Evolutionary conservation across 1,284 basidiomycete genomes (phyloP), one percentile per base, ranked within the genome.

Genomic region (Inonotus hispidus): DNA sequence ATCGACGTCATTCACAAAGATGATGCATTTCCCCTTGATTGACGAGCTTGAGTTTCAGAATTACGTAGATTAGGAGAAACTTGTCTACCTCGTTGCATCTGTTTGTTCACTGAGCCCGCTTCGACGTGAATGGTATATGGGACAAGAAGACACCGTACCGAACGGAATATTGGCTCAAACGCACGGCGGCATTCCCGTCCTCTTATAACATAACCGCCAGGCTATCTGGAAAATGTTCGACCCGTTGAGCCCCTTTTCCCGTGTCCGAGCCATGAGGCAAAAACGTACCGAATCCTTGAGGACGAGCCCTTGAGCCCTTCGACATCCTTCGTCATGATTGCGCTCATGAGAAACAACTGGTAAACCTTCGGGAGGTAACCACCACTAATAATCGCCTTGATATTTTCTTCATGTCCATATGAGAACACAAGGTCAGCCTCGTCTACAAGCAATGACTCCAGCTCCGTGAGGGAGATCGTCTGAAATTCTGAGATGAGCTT

Each of bases 1-100:
- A 69, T 98, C 96, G 55, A 98, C 90, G 70, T 95, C 90, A 77
- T 99, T 99, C 60, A 99, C 97, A 69, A 99, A 99, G 55, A 99
- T 77, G 67, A 99, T 90, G 66, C 90, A 93, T 83, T 99, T 99
- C 56, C 97, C 97, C 70, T 92, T 88, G n/a, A n/a, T n/a, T n/a
- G 75, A 99, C 90, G 62, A 98, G 86, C 72, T 88, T 92, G 68
- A 98, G 85, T 74, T 96, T 97, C 68, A 98, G 84, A 65, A 98
- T 93, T 41, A 98, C 94, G 69, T 96, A 98, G 25, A 88, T 87
- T 64, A 98, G 81, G 19, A 98, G 84, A 74, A 98, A 98, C 76
- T 98, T 98, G 83, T 98, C 94, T 65, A 88, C 85, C 81, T 98
- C 95, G 4, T 92, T 88, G 66, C 91, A 94, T 67, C 90, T 92